Percentiles rank a stretch among this genome's conserved stretches.
phyloP scores from a whole-genome alignment of 2,329 filamentous ascomycete species.

The Phialemoniopsis sp. region DNA sequence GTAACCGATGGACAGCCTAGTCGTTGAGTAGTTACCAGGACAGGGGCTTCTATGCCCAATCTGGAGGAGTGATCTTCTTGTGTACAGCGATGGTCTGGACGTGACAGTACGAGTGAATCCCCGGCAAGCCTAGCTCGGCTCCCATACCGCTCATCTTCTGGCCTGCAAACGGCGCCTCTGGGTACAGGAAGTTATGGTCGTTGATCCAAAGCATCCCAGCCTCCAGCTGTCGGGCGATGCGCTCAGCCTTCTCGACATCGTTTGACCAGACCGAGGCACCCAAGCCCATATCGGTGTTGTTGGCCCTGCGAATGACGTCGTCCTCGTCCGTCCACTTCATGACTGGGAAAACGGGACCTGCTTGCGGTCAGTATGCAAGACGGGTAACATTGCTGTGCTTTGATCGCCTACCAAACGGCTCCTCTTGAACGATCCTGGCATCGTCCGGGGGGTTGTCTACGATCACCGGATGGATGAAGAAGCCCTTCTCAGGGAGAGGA shows the following conservation, averaged over 20 bases:
- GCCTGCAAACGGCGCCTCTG: conserved; percentile 38
- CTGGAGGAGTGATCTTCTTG: too few species aligned
- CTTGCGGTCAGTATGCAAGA: too few species aligned
- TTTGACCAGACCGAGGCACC: conserved; percentile 48
- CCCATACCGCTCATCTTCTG: conserved; percentile 47
- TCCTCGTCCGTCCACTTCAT: conserved; percentile 36
- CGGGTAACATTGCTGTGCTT: not conserved
- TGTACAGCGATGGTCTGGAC: not conserved
- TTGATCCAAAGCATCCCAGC: conserved; percentile 52
- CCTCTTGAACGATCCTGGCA: conserved; percentile 49
- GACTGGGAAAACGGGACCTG: conserved; percentile 32
- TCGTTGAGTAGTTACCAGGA: too few species aligned
- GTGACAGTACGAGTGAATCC: conserved; percentile 22
- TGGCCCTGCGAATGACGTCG: conserved; percentile 38
- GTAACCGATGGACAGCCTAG: too few species aligned
- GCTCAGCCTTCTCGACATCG: conserved; percentile 38
- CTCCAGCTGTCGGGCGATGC: conserved; percentile 40
- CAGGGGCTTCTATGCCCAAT: too few species aligned
- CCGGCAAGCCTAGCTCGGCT: conserved; percentile 30
- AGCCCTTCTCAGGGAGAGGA: conserved; percentile 34
- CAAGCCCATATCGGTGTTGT: conserved; percentile 43
- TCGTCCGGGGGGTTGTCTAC: conserved; percentile 53
- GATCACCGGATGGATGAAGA: conserved; percentile 52
- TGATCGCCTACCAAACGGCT: conserved; percentile 36
- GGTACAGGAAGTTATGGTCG: conserved; percentile 26